Base-by-base conservation (phyloP, 345 rosid species). In the Populus simonii region DNA sequence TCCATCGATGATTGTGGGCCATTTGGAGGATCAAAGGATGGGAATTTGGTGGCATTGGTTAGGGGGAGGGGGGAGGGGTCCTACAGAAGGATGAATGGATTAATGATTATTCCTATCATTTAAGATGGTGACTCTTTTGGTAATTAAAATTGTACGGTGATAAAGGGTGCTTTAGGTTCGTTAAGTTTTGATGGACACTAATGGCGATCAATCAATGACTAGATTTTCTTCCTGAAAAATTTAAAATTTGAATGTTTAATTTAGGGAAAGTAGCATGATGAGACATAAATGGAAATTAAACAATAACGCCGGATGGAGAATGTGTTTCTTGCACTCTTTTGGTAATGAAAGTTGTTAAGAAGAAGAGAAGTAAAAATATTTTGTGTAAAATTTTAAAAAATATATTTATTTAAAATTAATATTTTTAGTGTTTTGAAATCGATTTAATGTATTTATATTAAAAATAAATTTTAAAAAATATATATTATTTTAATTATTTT, bases 31-130 rank as follows among this genome's bases (percentile, higher is more conserved):
- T 66, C 70, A 0, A 36, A 36, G 29, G 29, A n/a, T n/a, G 65
- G 29, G 0, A 23, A 59, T 59, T 59, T 23, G 16, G 29, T 59
- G 29, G 63, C 29, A 10, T 1, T 45, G 23, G 63, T 4, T n/a
- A 23, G 4, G 63, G 63, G 27, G 67, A n/a, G 3, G 41, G 3
- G 38, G 15, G 69, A 31, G 36, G 69, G 39, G 5, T 7, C 78
- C 78, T 62, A 66, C 63, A 33, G 51, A 4, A 59, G 29, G 65
- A 23, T 59, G 29, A 59, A 4, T 23, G 25, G 65, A 8, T 22
- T 66, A 7, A 75, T 66, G 72, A 75, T 75, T 75, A 45, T 75
- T 45, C 63, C 77, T 43, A 75, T 66, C 65, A 31, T 61, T 31
- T 7, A 41, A 63, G 45, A 23, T 5, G n/a, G 33, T 22, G 47